These are phyloP conservation scores for Albizia julibrissin DNA, from an alignment of 306 rosid species.

Conservation along the genomic window DNA sequence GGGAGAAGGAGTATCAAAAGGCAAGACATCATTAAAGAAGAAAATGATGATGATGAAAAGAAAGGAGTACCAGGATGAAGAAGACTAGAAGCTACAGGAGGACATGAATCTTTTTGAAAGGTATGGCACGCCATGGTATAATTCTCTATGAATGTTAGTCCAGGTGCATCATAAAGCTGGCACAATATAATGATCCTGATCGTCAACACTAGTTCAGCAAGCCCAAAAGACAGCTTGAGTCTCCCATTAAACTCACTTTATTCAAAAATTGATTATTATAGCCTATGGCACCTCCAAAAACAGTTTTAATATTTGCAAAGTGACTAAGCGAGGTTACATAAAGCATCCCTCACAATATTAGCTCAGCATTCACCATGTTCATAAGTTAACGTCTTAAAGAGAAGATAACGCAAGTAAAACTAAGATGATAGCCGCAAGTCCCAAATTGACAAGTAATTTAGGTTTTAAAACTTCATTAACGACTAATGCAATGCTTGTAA, in stretches of 20 bases:
- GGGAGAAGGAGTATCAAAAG: not conserved
- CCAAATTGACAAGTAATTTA: not conserved
- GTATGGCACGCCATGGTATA: not conserved
- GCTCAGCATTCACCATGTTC: not conserved
- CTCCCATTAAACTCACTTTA: not conserved
- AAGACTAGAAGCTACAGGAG: not conserved
- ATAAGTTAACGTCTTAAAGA: not conserved
- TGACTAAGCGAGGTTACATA: not conserved
- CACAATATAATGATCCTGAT: not conserved
- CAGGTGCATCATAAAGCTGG: not conserved
- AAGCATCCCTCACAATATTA: not conserved
- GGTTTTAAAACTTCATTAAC: not conserved
- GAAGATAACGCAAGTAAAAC: not conserved
- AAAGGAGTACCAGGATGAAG: not conserved
- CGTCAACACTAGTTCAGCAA: not conserved
- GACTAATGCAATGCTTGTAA: not conserved
- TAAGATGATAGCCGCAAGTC: not conserved
- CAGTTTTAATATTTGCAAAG: not conserved
- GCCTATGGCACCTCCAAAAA: not conserved
- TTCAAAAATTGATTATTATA: not conserved
- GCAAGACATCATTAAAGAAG: not conserved
- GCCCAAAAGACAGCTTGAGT: not conserved
- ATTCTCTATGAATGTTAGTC: not conserved
- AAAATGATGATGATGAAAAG: not conserved
- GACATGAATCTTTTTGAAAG: not conserved